Evolutionary conservation across 257 asterid species (phyloP), one percentile per base, ranked within the genome.

Genomic region (Solanum pimpinellifolium): DNA sequence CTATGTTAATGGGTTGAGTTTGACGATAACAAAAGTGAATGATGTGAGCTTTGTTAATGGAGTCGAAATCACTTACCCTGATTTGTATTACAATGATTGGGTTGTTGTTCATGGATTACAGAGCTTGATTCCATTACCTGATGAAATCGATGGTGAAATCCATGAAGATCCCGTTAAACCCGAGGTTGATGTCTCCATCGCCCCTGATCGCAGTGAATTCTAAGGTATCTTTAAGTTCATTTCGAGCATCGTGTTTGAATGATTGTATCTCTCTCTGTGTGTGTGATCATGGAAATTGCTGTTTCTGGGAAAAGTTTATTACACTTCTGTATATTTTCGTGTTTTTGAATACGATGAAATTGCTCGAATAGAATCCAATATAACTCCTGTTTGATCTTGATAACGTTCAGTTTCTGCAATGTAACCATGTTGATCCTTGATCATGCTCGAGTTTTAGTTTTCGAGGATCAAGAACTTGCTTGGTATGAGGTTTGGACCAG

Each of bases 81-180:
- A 92, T 16, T 85, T 96, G 98, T 94, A 92, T 77, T 91, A 89
- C 56, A 90, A 88, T 44, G 94, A 92, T 18, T 87, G 92, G 91
- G 62, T 95, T 75, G 95, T 91, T 39, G 89, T 96, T 88, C 98
- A 95, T 85, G 98, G 99, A 29, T 88, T 96, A 31, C 80, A 84
- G 52, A 92, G 91, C 2, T 85, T 90, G 76, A 93, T 96, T 88
- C 49, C 93, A 10, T 35, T 87, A 89, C 93, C 94, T 9, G 93
- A 93, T 65, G 93, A 91, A 18, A 90, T 73, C 9, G 93, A 90
- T 6, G 88, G 83, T 13, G 91, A 87, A 52, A 23, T 42, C 87
- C 89, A 42, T 62, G 92, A 87, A 39, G 87, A 88, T 29, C 49
- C 27, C 20, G 70, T 21, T 16, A 27, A 41, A n/a, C 73, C 46